phyloP scores from a whole-genome alignment of 1,284 basidiomycete species.

The Microbotryum lychnidis-dioicae region DNA sequence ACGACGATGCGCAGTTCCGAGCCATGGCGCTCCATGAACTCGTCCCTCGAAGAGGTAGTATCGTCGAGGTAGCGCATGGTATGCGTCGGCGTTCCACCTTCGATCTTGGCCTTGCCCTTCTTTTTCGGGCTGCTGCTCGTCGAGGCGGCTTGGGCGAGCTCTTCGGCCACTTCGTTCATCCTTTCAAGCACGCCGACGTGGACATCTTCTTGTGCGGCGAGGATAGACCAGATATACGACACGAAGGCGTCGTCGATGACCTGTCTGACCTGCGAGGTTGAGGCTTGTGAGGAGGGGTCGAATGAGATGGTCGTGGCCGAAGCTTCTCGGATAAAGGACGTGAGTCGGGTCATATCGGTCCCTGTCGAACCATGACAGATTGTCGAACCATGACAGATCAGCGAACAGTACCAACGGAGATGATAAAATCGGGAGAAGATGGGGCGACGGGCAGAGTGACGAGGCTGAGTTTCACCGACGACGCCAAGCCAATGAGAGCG shows the following conservation, averaged over 20 bases:
- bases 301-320: slow-evolving; percentile 41
- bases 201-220: slow-evolving; percentile 48
- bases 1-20: slow-evolving; percentile 61
- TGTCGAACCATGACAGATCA: too few species aligned
- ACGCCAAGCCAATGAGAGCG: background rate
- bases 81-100: background rate
- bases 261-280: slow-evolving; percentile 41
- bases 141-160: background rate
- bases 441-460: too few species aligned
- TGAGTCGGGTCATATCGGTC: slow-evolving; percentile 58
- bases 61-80: slow-evolving; percentile 29
- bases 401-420: background rate
- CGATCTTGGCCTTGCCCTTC: slow-evolving; percentile 40
- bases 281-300: slow-evolving; percentile 40
- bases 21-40: slow-evolving; percentile 38
- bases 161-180: background rate
- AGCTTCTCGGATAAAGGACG: slow-evolving; percentile 59
- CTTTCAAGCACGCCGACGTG: background rate
- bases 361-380: slow-evolving; percentile 47
- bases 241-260: slow-evolving; percentile 64
- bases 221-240: slow-evolving; percentile 68
- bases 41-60: slow-evolving; percentile 49
- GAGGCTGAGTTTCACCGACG: background rate
- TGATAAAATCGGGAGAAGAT: too few species aligned
- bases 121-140: slow-evolving; percentile 43